These are phyloP conservation scores for Phytophthora podocarpi DNA, from an alignment of 352 stramenopile genomes.

Conservation along the genomic window DNA sequence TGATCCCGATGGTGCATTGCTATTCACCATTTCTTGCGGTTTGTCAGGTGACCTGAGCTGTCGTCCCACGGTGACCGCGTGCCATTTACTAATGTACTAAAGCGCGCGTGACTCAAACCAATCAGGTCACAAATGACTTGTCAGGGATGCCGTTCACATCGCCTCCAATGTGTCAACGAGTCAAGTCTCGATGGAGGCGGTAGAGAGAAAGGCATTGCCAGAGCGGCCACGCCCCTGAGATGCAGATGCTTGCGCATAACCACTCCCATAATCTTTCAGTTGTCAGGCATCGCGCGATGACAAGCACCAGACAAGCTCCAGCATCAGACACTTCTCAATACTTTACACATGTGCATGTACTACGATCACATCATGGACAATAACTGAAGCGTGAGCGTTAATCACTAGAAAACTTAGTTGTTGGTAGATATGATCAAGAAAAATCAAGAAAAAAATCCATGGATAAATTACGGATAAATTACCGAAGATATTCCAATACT, in stretches of 20 bases:
- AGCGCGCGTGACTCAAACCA: constrained; percentile 29
- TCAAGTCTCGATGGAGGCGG: background rate
- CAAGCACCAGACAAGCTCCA: constrained; percentile 14
- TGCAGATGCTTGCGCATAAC: constrained; percentile 21
- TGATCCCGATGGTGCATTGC: constrained; percentile 34
- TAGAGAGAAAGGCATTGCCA: constrained; percentile 18
- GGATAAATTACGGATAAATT: too few species aligned
- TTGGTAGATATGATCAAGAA: too few species aligned
- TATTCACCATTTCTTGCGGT: constrained; percentile 35
- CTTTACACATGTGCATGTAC: background rate
- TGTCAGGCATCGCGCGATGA: constrained; percentile 22
- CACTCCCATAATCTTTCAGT: constrained; percentile 15
- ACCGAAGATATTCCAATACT: too few species aligned
- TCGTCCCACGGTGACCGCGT: constrained; percentile 32
- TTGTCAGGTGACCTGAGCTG: constrained; percentile 23
- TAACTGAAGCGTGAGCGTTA: constrained; percentile 7
- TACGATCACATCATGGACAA: constrained; percentile 4
- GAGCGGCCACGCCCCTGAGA: constrained; percentile 15
- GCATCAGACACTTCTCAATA: too few species aligned
- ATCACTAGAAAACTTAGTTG: too few species aligned
- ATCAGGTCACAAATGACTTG: constrained; percentile 20
- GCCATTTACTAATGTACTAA: constrained; percentile 38
- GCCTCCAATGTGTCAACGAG: constrained; percentile 10
- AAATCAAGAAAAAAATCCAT: too few species aligned
- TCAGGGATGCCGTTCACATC: constrained; percentile 11